Conservation (phyloP, 257 asterid genomes). For the Cruciata laevipes region DNA sequence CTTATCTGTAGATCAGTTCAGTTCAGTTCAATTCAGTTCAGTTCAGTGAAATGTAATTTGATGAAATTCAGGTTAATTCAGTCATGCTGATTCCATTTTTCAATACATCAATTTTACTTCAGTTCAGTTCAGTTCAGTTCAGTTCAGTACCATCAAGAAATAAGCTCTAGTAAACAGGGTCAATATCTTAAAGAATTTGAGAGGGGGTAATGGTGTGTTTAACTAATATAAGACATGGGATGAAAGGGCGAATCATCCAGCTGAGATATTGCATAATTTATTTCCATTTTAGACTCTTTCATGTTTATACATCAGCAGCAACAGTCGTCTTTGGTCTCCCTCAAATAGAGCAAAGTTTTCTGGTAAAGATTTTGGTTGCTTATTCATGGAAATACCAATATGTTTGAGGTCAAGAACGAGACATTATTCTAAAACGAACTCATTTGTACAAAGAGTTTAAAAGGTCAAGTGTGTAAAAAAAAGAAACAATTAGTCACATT, state of each 20-base stretch:
- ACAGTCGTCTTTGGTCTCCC: slow-evolving; percentile 2
- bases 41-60: too few species aligned
- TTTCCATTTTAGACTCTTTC: not conserved
- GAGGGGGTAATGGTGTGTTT: not conserved
- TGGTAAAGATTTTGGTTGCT: not conserved
- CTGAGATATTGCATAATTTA: not conserved
- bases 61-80: too few species aligned
- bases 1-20: too few species aligned
- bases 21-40: too few species aligned
- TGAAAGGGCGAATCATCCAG: not conserved
- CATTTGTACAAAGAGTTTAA: not conserved
- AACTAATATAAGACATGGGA: not conserved
- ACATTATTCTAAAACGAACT: too few species aligned
- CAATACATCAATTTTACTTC: too few species aligned
- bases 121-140: too few species aligned
- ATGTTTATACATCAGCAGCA: not conserved
- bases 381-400: not conserved
- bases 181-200: not conserved
- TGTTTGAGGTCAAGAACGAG: not conserved
- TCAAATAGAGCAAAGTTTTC: not conserved
- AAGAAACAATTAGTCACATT: too few species aligned
- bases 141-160: too few species aligned
- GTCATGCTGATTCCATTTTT: too few species aligned
- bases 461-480: too few species aligned
- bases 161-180: not conserved